These are phyloP conservation scores for Phytophthora podocarpi DNA, from an alignment of 352 stramenopile genomes.

Conservation along the genomic window DNA sequence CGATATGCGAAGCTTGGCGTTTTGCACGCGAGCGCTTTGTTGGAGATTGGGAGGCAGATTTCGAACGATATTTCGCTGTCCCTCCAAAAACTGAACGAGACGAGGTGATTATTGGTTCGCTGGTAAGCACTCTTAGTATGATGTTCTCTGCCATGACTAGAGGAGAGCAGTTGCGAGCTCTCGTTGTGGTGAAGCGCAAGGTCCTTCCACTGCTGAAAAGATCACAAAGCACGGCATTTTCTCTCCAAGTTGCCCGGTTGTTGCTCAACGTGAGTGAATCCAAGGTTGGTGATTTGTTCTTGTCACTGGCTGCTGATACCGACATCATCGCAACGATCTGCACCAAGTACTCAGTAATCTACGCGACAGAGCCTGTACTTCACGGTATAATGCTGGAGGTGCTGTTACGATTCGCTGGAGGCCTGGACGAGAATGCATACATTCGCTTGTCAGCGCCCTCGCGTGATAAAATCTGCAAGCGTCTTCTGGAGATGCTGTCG, in stretches of 20 bases:
- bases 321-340: constrained; percentile 55
- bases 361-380: constrained; percentile 48
- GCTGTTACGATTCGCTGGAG: constrained; percentile 38
- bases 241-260: constrained; percentile 47
- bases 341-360: constrained; percentile 48
- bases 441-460: constrained; percentile 24
- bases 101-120: constrained; percentile 54
- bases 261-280: constrained; percentile 56
- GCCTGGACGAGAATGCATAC: constrained; percentile 10
- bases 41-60: constrained; percentile 47
- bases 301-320: constrained; percentile 64
- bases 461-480: constrained; percentile 43
- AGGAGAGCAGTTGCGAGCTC: constrained; percentile 45
- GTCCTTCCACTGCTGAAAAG: constrained; percentile 54
- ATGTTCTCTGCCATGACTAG: constrained; percentile 43
- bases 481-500: constrained; percentile 42
- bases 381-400: constrained; percentile 51
- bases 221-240: constrained; percentile 35
- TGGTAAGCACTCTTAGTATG: constrained; percentile 44
- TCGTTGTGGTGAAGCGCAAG: constrained; percentile 57
- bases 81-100: constrained; percentile 55
- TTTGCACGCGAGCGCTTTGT: constrained; percentile 33
- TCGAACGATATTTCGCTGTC: constrained; percentile 48
- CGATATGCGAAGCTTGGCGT: constrained; percentile 34
- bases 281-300: constrained; percentile 53